Conservation (phyloP, 768 basidiomycete species). For the Sistotremastrum suecicum region DNA sequence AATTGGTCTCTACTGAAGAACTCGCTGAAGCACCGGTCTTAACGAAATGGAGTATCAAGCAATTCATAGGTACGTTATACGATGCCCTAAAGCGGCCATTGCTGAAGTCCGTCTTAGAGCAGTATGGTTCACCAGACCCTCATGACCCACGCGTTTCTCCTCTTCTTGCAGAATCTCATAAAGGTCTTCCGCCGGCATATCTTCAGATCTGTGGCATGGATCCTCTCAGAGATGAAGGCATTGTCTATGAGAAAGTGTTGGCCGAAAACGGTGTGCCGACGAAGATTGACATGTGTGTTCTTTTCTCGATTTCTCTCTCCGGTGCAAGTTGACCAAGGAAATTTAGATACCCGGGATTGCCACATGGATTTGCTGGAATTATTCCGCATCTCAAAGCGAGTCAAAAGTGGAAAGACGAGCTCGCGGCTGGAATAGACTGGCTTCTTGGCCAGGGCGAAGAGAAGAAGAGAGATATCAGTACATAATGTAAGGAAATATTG, state of each 20-base stretch:
- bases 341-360: constrained; percentile 3
- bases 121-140: no score
- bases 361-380: neutral
- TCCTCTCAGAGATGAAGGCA: constrained; percentile 16
- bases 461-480: no score
- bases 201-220: constrained; percentile 15
- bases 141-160: constrained; percentile 6
- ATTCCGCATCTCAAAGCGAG: constrained; percentile 1
- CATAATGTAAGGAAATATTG: no score
- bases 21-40: constrained; percentile 10
- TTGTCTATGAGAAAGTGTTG: constrained; percentile 13
- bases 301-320: neutral
- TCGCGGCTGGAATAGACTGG: no score
- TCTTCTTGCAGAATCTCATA: constrained; percentile 10
- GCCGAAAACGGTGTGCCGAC: constrained; percentile 12
- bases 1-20: constrained; percentile 12
- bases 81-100: neutral
- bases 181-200: constrained; percentile 12
- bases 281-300: constrained; percentile 11
- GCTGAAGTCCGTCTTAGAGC: no score
- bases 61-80: constrained; percentile 1
- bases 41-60: neutral
- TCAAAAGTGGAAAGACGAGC: neutral
- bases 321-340: no score
- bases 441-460: no score